Evolutionary conservation across 805 yeast genomes (phyloP).

Genomic region (Hanseniaspora thailandica): DNA sequence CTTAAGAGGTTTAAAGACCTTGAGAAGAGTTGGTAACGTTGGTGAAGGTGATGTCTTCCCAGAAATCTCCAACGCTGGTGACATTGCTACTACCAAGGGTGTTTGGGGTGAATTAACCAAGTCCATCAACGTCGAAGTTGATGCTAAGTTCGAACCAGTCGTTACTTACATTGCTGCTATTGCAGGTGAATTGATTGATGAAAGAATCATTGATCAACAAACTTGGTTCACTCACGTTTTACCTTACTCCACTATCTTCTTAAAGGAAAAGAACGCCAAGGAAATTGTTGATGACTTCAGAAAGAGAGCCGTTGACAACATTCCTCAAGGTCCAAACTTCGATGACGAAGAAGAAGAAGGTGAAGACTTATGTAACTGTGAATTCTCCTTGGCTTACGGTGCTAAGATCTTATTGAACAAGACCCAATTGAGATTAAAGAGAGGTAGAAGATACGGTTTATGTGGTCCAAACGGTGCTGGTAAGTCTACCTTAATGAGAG

Average conservation of each 20-base stretch:
- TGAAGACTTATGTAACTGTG: conserved; percentile 99
- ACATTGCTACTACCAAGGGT: conserved; percentile 70
- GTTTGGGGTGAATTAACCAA: conserved; percentile 66
- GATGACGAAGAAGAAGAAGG: conserved; percentile 98
- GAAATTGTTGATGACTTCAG: conserved; percentile 87
- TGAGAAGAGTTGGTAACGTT: conserved; percentile 97
- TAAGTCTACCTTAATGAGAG: conserved; percentile 97
- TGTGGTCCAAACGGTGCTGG: conserved; percentile 99
- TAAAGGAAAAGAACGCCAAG: conserved; percentile 86
- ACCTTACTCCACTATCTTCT: conserved; percentile 91
- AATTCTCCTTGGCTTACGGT: conserved; percentile 99
- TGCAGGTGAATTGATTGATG: conserved; percentile 98
- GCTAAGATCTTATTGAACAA: conserved; percentile 99
- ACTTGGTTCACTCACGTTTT: conserved; percentile 82
- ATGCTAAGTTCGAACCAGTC: conserved; percentile 67
- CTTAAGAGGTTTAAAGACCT: conserved; percentile 88
- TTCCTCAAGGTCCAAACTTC: conserved; percentile 88
- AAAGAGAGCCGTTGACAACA: conserved; percentile 93
- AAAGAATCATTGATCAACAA: conserved; percentile 84
- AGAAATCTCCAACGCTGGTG: conserved; percentile 99
- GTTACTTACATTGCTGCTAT: conserved; percentile 80
- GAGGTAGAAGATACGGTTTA: conserved; percentile 98
- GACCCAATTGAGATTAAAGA: conserved; percentile 96
- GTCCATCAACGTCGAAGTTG: conserved; percentile 48
- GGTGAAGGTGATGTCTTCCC: conserved; percentile 83